These are phyloP conservation scores for Suillus americanus DNA, from an alignment of 768 basidiomycete genomes.

Conservation along the genomic window DNA sequence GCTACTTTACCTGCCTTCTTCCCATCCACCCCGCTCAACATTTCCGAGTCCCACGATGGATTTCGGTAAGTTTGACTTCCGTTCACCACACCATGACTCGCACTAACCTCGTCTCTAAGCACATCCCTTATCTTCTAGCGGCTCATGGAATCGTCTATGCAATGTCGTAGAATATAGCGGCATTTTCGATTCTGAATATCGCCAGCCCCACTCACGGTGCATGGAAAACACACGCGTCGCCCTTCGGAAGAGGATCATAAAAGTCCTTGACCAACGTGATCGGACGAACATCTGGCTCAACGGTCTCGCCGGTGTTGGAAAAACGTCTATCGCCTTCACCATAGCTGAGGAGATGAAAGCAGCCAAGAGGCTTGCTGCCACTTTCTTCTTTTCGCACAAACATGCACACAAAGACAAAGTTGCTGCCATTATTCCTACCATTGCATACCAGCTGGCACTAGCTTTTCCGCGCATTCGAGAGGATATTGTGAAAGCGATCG, in stretches of 20 bases:
- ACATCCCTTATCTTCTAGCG: not conserved
- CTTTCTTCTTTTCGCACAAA: constrained; percentile 19
- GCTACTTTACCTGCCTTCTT: not conserved
- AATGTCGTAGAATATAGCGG: not conserved
- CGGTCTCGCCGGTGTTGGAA: not conserved
- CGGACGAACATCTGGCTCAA: not conserved
- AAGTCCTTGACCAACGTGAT: not conserved
- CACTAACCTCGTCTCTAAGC: not conserved
- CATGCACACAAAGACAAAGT: constrained; percentile 9
- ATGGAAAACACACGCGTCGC: not conserved
- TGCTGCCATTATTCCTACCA: constrained; percentile 12
- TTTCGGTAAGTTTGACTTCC: not conserved
- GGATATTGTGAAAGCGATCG: constrained; percentile 12
- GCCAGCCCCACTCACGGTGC: not conserved
- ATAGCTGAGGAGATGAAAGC: not conserved
- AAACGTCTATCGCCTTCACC: not conserved
- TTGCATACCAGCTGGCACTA: constrained; percentile 18
- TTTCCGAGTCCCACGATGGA: not conserved
- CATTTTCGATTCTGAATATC: not conserved
- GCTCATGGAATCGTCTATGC: not conserved
- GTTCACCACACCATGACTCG: not conserved
- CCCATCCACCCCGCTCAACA: no score
- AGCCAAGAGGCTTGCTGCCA: constrained; percentile 14
- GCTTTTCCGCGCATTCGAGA: constrained; percentile 10
- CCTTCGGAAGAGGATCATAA: not conserved